Base-by-base conservation (phyloP, 176 grass and related monocot species). In the Poa pratensis region DNA sequence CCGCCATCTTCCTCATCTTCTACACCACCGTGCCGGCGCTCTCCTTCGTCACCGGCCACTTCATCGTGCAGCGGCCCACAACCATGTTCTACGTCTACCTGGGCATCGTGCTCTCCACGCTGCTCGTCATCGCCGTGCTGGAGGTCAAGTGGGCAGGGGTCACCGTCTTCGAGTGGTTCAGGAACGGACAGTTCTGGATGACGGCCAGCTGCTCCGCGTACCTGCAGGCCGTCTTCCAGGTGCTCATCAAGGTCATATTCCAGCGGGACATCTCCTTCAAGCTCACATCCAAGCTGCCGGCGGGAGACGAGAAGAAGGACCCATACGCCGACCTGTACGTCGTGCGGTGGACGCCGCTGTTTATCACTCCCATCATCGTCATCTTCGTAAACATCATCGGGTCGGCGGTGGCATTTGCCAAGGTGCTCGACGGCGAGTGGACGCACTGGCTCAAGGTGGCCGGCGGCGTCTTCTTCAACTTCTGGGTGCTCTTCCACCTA, bases 1-100 rank as follows among this genome's bases (percentile, higher is more conserved):
- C 96, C 37, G 94, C 96, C n/a, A 7, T 95, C 19, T 98, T 98
- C 87, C 96, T 98, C 71, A 89, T 95, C 65, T 90, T 95, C 66
- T 98, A 98, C 80, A 95, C 91, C 80, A 93, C 94, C 58, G 92
- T 98, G 39, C 96, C 96, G 40, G 96, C 96, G 51, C 91, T 98
- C 39, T 89, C 87, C 11, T 91, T 98, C 77, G 89, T 98, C 35
- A 90, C 96, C 9, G 90, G 90, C 5, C 96, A 98, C 82, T 98
- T 98, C 81, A 95, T 98, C 84, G 93, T 98, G 86, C 82, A 98
- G 85, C 78, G 66, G 1, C 91, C 94, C 5, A 95, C 91, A 15
- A 89, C 94, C 40, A 87, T 94, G 74, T 98, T 98, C 91, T 94
- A 95, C 85, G 90, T 94, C 5, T 98, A 98, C 89, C 93, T 98